These are phyloP conservation scores for Cystobasidium slooffiae DNA, from an alignment of 1,284 basidiomycete species.

Conservation along the genomic window DNA sequence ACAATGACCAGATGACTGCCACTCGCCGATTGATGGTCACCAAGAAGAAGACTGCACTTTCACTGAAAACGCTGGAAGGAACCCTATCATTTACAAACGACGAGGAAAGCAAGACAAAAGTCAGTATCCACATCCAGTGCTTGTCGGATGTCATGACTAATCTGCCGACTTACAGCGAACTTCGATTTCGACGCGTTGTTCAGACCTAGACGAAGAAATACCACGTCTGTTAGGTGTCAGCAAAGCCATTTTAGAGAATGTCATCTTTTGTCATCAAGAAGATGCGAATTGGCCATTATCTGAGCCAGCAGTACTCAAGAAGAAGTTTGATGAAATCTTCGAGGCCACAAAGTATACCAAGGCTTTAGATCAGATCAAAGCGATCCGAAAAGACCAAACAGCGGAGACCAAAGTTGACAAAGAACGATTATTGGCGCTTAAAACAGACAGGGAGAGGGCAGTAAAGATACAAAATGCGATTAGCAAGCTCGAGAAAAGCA, in stretches of 20 bases:
- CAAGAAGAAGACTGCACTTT: conserved; percentile 81
- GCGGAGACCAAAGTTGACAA: conserved; percentile 92
- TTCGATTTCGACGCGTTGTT: conserved; percentile 91
- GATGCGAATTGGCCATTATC: conserved; percentile 98
- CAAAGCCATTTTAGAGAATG: conserved; percentile 94
- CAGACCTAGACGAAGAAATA: conserved; percentile 94
- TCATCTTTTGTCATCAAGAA: conserved; percentile 99
- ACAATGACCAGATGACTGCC: conserved; percentile 85
- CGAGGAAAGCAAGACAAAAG: conserved; percentile 73
- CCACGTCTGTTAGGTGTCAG: conserved; percentile 92
- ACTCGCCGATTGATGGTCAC: conserved; percentile 91
- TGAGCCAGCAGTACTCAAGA: conserved; percentile 88
- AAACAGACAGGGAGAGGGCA: conserved; percentile 81
- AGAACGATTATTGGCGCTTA: conserved; percentile 78
- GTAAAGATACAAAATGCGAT: conserved; percentile 75
- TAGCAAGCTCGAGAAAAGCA: conserved; percentile 66
- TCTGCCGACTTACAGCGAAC: conserved; percentile 65
- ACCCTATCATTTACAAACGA: conserved; percentile 74
- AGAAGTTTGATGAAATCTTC: conserved; percentile 88
- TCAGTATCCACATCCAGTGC: conserved; percentile 54
- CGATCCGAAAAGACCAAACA: conserved; percentile 82
- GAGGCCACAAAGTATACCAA: conserved; percentile 99
- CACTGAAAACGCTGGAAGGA: conserved; percentile 98
- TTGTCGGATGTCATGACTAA: not conserved
- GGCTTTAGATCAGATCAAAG: conserved; percentile 90